Conservation (phyloP, 306 rosid species). For the Herpetospermum pedunculosum region DNA sequence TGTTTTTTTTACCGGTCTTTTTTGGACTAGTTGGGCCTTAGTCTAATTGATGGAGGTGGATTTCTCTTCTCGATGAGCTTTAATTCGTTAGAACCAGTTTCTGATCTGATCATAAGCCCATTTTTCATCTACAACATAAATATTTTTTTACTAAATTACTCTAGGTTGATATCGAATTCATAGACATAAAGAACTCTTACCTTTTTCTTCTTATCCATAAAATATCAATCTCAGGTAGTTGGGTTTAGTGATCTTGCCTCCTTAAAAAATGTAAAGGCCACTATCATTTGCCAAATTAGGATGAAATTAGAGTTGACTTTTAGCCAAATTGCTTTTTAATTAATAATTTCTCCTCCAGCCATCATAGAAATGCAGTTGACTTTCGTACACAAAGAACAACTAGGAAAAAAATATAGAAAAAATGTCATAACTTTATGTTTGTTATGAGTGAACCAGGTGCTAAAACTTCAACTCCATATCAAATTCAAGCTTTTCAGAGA, state of each 20-base stretch:
- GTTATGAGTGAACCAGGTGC: not conserved
- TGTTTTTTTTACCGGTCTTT: too few species aligned
- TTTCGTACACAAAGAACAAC: not conserved
- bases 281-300: not conserved
- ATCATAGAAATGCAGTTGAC: slow-evolving; percentile 13
- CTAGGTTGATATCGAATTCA: too few species aligned
- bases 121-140: too few species aligned
- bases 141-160: too few species aligned
- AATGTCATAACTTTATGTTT: not conserved
- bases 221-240: not conserved
- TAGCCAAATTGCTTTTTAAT: not conserved
- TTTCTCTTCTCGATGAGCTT: too few species aligned
- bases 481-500: not conserved
- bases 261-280: not conserved
- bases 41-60: too few species aligned
- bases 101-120: too few species aligned
- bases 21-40: too few species aligned
- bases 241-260: not conserved
- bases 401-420: not conserved
- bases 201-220: not conserved
- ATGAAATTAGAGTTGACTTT: slow-evolving; percentile 10
- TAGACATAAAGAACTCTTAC: too few species aligned
- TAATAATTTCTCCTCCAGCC: not conserved
- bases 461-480: not conserved
- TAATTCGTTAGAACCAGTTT: too few species aligned